These are phyloP conservation scores for Phytophthora aleatoria DNA, from an alignment of 352 stramenopile species.

Conservation along the genomic window DNA sequence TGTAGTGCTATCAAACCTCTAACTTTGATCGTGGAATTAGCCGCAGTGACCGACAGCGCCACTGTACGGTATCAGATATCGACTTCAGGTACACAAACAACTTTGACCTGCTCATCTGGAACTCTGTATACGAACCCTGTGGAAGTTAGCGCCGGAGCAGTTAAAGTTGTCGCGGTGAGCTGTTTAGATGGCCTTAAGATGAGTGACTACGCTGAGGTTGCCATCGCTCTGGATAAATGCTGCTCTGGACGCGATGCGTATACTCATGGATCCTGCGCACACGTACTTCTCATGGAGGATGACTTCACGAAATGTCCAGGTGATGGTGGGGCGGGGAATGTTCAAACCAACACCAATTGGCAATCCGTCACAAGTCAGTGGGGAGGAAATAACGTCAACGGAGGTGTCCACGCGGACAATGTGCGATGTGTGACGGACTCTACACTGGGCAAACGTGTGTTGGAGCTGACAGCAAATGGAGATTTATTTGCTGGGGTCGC, in stretches of 20 bases:
- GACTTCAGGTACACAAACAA: neutral
- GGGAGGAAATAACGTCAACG: conserved; percentile 61
- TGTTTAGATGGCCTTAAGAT: conserved; percentile 52
- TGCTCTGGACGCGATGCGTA: conserved; percentile 60
- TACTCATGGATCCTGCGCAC: conserved; percentile 38
- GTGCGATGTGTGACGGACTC: conserved; percentile 43
- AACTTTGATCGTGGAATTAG: conserved; percentile 35
- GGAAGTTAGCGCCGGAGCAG: conserved; percentile 26
- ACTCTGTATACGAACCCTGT: conserved; percentile 38
- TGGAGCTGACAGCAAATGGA: conserved; percentile 56
- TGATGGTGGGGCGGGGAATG: conserved; percentile 15
- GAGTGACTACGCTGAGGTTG: conserved; percentile 43
- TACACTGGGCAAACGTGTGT: conserved; percentile 35
- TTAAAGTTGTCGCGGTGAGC: conserved; percentile 55
- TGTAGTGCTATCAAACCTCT: conserved; percentile 43
- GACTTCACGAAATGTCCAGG: conserved; percentile 46
- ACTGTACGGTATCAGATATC: conserved; percentile 39
- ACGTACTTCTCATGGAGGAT: conserved; percentile 62
- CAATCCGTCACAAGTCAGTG: conserved; percentile 51
- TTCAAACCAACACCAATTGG: conserved; percentile 54
- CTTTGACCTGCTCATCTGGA: conserved; percentile 39
- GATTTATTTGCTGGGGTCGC: conserved; percentile 46
- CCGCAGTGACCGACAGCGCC: conserved; percentile 33
- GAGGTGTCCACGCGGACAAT: conserved; percentile 64
- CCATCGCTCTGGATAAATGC: conserved; percentile 46